These are phyloP conservation scores for Luffa aegyptiaca DNA, from an alignment of 306 rosid genomes.

Conservation along the genomic window DNA sequence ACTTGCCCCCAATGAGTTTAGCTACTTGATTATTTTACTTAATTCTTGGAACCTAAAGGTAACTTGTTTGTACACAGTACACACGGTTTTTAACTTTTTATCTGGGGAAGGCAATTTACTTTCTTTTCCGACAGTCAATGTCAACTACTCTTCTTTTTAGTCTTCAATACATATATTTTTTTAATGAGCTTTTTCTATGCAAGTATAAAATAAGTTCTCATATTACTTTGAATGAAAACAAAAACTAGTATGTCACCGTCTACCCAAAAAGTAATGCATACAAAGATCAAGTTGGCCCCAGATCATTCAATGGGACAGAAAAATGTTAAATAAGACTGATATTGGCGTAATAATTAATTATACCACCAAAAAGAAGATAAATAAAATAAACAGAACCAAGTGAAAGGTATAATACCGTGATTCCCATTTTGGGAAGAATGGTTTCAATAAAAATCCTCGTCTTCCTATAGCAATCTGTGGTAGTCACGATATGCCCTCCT, in stretches of 20 bases:
- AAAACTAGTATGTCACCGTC: neutral
- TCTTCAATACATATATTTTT: too few species aligned
- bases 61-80: too few species aligned
- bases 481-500: slow-evolving; percentile 92
- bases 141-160: too few species aligned
- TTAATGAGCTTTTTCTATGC: neutral
- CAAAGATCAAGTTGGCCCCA: neutral
- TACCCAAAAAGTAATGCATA: neutral
- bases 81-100: neutral
- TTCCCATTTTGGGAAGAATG: slow-evolving; percentile 86
- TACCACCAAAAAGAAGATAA: neutral
- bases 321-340: neutral
- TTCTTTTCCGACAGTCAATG: neutral
- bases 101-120: neutral
- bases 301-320: neutral
- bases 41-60: neutral
- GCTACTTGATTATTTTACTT: neutral
- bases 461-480: slow-evolving; percentile 94
- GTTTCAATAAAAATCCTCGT: slow-evolving; percentile 84
- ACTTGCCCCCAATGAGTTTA: neutral
- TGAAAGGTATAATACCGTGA: slow-evolving; percentile 38
- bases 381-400: neutral
- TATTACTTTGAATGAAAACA: neutral
- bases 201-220: neutral
- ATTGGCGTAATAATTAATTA: neutral